phyloP scores from a whole-genome alignment of 2,329 filamentous ascomycete species.

The Monosporascus sp. region DNA sequence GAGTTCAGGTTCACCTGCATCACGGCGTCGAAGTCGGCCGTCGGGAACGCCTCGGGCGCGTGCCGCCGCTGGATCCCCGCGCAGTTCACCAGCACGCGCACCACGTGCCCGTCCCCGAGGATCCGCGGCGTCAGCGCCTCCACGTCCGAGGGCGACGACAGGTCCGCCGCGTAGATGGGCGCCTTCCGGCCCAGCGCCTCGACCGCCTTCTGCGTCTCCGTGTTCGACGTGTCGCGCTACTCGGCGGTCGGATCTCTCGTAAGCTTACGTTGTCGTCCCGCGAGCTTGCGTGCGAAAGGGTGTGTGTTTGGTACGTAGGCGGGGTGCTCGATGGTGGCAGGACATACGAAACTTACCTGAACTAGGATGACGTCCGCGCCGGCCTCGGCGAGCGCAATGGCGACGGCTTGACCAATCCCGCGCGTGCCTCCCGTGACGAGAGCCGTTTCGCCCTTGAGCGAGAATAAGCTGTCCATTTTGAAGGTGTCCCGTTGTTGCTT shows the following conservation, averaged over 20 bases:
- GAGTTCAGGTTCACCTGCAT: slow-evolving; percentile 81
- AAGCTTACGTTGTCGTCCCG: not conserved
- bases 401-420: slow-evolving; percentile 54
- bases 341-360: slow-evolving; percentile 34
- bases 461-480: slow-evolving; percentile 38
- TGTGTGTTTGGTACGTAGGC: not conserved
- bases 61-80: slow-evolving; percentile 79
- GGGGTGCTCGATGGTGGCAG: not conserved
- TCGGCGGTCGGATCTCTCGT: not conserved
- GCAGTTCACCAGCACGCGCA: slow-evolving; percentile 78
- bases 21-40: slow-evolving; percentile 73
- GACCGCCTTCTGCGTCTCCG: slow-evolving; percentile 54
- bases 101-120: slow-evolving; percentile 55
- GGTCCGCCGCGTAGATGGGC: slow-evolving; percentile 64
- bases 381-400: slow-evolving; percentile 53
- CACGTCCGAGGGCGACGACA: slow-evolving; percentile 55
- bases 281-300: not conserved
- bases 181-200: slow-evolving; percentile 61
- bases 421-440: slow-evolving; percentile 54
- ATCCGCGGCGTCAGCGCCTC: slow-evolving; percentile 54
- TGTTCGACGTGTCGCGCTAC: slow-evolving; percentile 39
- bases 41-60: slow-evolving; percentile 69
- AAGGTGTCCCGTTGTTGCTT: not conserved
- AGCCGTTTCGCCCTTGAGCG: slow-evolving; percentile 51
- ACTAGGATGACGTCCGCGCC: slow-evolving; percentile 53